Conservation (phyloP, 2,329 filamentous ascomycete genomes). For the Chrysoporthe puriensis region DNA sequence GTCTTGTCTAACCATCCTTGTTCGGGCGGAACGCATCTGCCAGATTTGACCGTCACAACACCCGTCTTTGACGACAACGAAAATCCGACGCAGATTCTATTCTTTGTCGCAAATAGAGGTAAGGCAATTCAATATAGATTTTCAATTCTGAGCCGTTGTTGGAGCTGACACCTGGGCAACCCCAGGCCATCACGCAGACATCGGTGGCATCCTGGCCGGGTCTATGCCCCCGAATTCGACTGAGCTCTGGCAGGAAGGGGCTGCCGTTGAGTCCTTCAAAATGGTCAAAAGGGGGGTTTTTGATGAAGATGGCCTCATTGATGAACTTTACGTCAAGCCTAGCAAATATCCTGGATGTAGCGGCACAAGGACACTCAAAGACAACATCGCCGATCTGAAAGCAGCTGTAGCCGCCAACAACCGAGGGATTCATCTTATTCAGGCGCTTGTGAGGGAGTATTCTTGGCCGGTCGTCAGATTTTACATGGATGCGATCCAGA, state of each 20-base stretch:
- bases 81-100: conserved; percentile 66
- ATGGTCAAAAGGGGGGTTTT: conserved; percentile 76
- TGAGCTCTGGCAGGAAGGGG: conserved; percentile 67
- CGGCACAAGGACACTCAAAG: conserved; percentile 76
- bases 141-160: background rate
- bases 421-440: conserved; percentile 82
- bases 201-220: conserved; percentile 80
- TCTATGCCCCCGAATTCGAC: conserved; percentile 80
- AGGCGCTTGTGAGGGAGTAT: conserved; percentile 75
- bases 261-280: conserved; percentile 67
- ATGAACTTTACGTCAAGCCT: conserved; percentile 73
- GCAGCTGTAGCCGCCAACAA: conserved; percentile 87
- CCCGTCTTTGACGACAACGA: conserved; percentile 70
- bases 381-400: conserved; percentile 86
- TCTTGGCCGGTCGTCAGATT: conserved; percentile 76
- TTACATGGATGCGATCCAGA: conserved; percentile 83
- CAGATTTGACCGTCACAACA: conserved; percentile 81
- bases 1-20: conserved; percentile 84
- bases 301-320: conserved; percentile 74
- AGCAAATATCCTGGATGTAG: conserved; percentile 75
- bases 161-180: conserved; percentile 34
- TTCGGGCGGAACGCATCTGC: conserved; percentile 81
- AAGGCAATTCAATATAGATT: background rate
- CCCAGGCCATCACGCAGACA: conserved; percentile 80
- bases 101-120: conserved; percentile 69